Conservation (phyloP, 1,284 basidiomycete genomes). For the Chalciporus sp. region DNA sequence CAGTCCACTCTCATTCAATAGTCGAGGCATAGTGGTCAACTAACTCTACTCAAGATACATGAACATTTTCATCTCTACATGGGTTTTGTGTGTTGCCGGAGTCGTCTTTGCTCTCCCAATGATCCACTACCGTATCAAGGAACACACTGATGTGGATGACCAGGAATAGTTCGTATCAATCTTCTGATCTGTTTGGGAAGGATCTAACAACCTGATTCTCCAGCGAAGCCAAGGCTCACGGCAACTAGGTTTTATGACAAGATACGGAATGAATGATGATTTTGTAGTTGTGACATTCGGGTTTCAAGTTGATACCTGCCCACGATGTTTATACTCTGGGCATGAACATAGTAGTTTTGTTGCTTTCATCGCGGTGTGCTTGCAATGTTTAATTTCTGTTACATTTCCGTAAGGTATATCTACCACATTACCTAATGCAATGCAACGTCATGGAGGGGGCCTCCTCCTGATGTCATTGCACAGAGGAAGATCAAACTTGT, state of each 20-base stretch:
- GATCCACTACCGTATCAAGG: slow-evolving; percentile 40
- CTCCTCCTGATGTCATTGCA: neutral
- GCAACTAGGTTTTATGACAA: neutral
- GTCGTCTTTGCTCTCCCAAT: slow-evolving; percentile 41
- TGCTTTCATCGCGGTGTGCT: too few relatives aligned
- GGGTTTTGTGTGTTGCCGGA: slow-evolving; percentile 38
- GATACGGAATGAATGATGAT: neutral
- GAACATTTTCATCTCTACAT: slow-evolving; percentile 42
- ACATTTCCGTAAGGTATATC: neutral
- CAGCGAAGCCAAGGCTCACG: slow-evolving; percentile 17
- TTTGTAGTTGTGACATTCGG: neutral
- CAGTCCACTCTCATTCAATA: slow-evolving; percentile 6
- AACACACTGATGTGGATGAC: slow-evolving; percentile 37
- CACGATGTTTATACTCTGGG: neutral
- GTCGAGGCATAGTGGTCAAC: neutral
- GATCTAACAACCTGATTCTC: slow-evolving; percentile 7
- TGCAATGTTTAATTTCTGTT: neutral
- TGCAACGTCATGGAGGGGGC: neutral
- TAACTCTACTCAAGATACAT: slow-evolving; percentile 32
- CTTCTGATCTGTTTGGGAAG: neutral
- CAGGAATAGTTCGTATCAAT: slow-evolving; percentile 26
- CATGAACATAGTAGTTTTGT: too few relatives aligned
- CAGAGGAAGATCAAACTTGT: slow-evolving; percentile 23
- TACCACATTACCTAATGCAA: neutral
- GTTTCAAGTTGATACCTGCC: neutral